Base-by-base conservation (phyloP, 2,329 filamentous ascomycete genomes). In the Microdochium paspali region DNA sequence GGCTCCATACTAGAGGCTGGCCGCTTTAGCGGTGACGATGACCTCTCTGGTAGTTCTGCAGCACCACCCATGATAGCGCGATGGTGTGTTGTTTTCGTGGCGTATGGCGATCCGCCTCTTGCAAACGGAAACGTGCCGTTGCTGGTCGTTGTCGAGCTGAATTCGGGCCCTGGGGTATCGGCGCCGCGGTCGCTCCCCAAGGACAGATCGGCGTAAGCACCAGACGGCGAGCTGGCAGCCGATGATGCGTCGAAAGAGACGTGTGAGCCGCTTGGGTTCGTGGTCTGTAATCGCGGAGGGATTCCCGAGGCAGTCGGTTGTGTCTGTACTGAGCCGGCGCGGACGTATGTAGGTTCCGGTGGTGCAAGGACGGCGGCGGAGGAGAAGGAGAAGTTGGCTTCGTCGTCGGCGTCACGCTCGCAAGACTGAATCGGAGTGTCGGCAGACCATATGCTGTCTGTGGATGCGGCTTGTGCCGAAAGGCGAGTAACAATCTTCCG, bases 1-100 rank as follows among this genome's bases (percentile, higher is more conserved):
- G 70, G 70, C 46, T 80, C 76, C 76, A 81, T 79, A 59, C 76
- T 80, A 50, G 77, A 81, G 30, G 80, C 80, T 52, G 75, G 73
- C 58, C 80, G 72, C 65, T 84, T 84, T 48, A 84, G 63, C 7
- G 80, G 80, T 20, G 80, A 84, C 24, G 80, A 82, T 20, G 80
- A 80, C 55, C 80, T 73, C 42, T 82, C 74, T 49, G 75, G 71
- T 23, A 72, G 59, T 51, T 82, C 76, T 54, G 73, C 69, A 62
- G 78, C 75, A 53, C 74, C 79, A 53, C 77, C 76, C 76, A 82
- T 81, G 50, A 82, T 72, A 54, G 70, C 73, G 52, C 76, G 70
- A 55, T 61, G 61, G 46, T 72, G 71, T 30, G 73, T 67, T 45
- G 71, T 64, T 52, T 71, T 69, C 54, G 18, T 51, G 45, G 24